These are phyloP conservation scores for Podosphaera fusca DNA, from an alignment of 2,329 filamentous ascomycete genomes.

Conservation along the genomic window DNA sequence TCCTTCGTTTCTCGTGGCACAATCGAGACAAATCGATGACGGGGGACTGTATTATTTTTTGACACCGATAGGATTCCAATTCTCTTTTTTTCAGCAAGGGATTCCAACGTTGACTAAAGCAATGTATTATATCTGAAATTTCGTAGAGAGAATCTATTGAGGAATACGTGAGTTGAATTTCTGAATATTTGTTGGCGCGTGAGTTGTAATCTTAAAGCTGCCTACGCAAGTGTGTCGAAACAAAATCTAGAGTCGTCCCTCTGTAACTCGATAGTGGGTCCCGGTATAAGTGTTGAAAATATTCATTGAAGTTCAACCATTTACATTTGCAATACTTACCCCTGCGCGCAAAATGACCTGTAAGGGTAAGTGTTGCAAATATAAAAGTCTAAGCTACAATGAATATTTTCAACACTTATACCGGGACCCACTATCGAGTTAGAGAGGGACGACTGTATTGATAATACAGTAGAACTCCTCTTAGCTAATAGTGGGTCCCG, in stretches of 20 bases:
- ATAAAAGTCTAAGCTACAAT: too few species aligned
- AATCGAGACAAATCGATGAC: background rate
- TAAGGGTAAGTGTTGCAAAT: too few species aligned
- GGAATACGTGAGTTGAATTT: background rate
- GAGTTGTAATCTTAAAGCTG: background rate
- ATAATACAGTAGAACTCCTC: too few species aligned
- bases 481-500: too few species aligned
- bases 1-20: too few species aligned
- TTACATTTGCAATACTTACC: too few species aligned
- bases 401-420: too few species aligned
- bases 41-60: conserved; percentile 1
- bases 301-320: too few species aligned
- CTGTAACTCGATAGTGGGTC: background rate
- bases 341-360: too few species aligned
- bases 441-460: too few species aligned
- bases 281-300: too few species aligned
- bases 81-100: conserved; percentile 20
- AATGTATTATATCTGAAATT: background rate
- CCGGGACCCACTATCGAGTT: too few species aligned
- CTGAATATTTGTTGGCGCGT: background rate
- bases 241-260: background rate
- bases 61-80: conserved; percentile 7
- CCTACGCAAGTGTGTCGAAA: background rate
- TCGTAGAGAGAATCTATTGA: background rate
- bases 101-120: background rate